Percentiles rank a stretch among this genome's conserved stretches.
Conservation (phyloP, 2,329 filamentous ascomycete genomes). For the Hymenoscyphus infarciens region DNA sequence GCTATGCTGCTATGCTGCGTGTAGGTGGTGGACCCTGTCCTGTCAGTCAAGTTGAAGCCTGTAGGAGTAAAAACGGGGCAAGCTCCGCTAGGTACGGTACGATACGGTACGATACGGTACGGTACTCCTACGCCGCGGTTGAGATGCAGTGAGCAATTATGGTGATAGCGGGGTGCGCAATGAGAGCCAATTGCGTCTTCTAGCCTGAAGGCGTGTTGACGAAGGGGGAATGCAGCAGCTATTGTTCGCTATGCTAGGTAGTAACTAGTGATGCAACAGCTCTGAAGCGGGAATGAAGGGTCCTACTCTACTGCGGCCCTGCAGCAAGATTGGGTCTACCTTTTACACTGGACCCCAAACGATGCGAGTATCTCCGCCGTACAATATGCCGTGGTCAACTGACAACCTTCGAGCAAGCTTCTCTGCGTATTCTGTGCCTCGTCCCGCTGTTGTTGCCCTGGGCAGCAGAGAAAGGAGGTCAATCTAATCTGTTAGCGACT, state of each 20-base stretch:
- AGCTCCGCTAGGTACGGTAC: too few species aligned
- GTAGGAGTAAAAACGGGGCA: background rate
- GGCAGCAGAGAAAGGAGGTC: too few species aligned
- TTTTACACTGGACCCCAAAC: background rate
- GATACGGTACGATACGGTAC: too few species aligned
- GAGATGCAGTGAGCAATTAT: background rate
- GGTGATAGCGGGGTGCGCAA: background rate
- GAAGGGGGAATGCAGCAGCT: background rate
- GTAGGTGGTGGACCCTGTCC: constrained; percentile 19
- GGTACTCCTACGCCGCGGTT: background rate
- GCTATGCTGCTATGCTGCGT: too few species aligned
- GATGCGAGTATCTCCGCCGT: background rate
- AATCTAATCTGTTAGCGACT: background rate
- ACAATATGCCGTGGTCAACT: constrained; percentile 7
- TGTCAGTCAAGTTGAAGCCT: background rate
- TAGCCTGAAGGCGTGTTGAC: background rate
- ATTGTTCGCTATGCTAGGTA: background rate
- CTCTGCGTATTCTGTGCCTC: background rate
- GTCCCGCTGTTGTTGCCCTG: background rate
- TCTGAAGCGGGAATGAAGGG: background rate
- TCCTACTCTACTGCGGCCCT: background rate
- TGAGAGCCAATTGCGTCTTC: background rate
- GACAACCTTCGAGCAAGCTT: background rate
- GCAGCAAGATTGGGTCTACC: background rate
- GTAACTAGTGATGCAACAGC: background rate